Percentiles rank a stretch among this genome's conserved stretches.
Conservation (phyloP, 257 asterid species). For the Lavandula angustifolia region DNA sequence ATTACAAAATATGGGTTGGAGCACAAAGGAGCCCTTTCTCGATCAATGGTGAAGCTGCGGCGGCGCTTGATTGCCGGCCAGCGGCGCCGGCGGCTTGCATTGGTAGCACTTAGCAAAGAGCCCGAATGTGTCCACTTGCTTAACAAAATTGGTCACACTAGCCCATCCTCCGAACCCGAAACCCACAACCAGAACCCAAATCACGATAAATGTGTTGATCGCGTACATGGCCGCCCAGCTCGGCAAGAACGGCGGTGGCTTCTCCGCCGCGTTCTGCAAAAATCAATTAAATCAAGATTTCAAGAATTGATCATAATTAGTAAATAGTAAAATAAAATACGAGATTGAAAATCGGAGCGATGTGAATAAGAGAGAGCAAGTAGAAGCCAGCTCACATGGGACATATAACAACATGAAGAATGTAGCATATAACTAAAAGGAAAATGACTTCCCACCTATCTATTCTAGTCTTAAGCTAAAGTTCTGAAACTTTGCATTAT, state of each 20-base stretch:
- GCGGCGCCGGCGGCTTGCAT: constrained; percentile 58
- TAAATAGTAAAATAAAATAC: not conserved
- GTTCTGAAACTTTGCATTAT: constrained; percentile 53
- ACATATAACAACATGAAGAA: constrained; percentile 45
- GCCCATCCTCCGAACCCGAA: constrained; percentile 99
- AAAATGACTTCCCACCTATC: constrained; percentile 69
- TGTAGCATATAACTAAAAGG: constrained; percentile 64
- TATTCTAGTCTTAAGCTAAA: constrained; percentile 41
- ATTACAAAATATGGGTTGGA: constrained; percentile 52
- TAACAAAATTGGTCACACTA: constrained; percentile 74
- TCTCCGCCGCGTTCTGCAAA: constrained; percentile 90
- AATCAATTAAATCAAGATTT: not conserved
- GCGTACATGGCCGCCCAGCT: constrained; percentile 89
- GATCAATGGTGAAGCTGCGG: constrained; percentile 52
- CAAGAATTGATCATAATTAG: not conserved
- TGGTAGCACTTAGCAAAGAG: constrained; percentile 95
- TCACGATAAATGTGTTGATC: constrained; percentile 62
- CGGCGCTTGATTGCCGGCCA: constrained; percentile 35
- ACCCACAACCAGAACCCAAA: constrained; percentile 74
- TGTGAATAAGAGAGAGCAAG: not conserved
- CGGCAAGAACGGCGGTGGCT: constrained; percentile 80
- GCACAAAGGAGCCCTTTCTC: not conserved
- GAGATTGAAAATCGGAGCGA: not conserved
- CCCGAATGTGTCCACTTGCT: constrained; percentile 85
- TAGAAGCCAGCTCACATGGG: constrained; percentile 55